A percentile compares a stretch with the other conserved stretches of the same genome.
These are phyloP conservation scores for Paspalum notatum DNA, from an alignment of 176 grass and related monocot genomes.

Conservation along the genomic window DNA sequence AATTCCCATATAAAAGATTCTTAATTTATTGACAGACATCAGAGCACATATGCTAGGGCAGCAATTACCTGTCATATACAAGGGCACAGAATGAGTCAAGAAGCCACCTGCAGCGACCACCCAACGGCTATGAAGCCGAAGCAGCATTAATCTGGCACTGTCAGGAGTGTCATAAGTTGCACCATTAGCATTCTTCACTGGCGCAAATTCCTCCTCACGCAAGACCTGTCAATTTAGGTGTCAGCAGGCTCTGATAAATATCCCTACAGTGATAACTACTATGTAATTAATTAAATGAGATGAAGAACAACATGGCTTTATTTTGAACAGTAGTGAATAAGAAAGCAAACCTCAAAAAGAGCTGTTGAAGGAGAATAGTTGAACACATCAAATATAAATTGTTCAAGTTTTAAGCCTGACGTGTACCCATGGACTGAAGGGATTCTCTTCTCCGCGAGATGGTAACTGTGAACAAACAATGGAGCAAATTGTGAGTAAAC, in stretches of 20 bases:
- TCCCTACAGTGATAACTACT: neutral
- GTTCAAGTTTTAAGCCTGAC: constrained; percentile 85
- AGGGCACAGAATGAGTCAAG: constrained; percentile 84
- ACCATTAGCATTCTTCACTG: constrained; percentile 94
- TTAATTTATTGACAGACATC: neutral
- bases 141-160: constrained; percentile 76
- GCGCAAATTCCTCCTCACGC: constrained; percentile 96
- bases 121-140: constrained; percentile 91
- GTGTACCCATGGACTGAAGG: constrained; percentile 83
- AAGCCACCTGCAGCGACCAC: constrained; percentile 94
- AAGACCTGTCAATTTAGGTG: constrained; percentile 58
- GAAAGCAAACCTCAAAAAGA: constrained; percentile 78
- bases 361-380: constrained; percentile 78
- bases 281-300: constrained; percentile 4
- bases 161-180: constrained; percentile 84
- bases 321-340: neutral
- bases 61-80: constrained; percentile 81
- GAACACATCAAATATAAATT: constrained; percentile 90
- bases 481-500: constrained; percentile 18
- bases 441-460: constrained; percentile 88
- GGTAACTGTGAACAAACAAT: constrained; percentile 59
- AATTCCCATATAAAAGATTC: neutral
- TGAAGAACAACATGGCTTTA: constrained; percentile 9
- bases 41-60: neutral
- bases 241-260: neutral